Evolutionary conservation across 176 grass and related monocot species (phyloP).

Genomic region (Musa troglodytarum): DNA sequence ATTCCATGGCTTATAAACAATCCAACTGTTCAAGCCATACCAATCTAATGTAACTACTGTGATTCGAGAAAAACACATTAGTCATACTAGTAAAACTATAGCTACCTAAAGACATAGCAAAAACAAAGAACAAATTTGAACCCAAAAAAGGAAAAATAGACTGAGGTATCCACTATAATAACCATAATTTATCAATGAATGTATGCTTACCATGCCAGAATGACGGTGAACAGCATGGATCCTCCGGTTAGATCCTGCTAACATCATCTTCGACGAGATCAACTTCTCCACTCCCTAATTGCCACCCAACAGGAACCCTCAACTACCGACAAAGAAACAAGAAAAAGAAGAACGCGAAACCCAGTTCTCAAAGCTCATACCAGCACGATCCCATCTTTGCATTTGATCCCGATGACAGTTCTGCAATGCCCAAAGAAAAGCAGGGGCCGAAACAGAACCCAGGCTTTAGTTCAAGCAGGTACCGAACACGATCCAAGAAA

Average conservation of each 20-base stretch:
- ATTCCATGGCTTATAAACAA: neutral
- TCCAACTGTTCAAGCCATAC: neutral
- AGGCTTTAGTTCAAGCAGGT: constrained; percentile 7
- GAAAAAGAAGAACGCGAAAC: neutral
- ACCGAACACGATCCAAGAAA: neutral
- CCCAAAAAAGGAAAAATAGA: constrained; percentile 8
- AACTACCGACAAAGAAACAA: neutral
- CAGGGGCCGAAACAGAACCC: constrained; percentile 6
- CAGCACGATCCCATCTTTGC: constrained; percentile 84
- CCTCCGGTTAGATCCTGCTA: constrained; percentile 71
- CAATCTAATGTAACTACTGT: neutral
- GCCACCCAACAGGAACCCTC: constrained; percentile 11
- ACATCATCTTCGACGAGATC: constrained; percentile 73
- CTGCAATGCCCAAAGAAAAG: constrained; percentile 21
- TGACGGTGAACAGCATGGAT: constrained; percentile 68
- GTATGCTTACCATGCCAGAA: constrained; percentile 57
- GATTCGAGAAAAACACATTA: neutral
- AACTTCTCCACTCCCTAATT: constrained; percentile 72
- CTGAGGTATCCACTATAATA: neutral
- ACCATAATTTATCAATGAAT: neutral
- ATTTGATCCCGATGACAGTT: constrained; percentile 86
- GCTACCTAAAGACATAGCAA: neutral
- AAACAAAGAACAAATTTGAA: neutral
- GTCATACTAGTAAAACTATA: neutral
- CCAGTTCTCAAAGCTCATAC: constrained; percentile 15